These are phyloP conservation scores for Pneumocystis carinii DNA, from an alignment of 1,139 yeast species.

Conservation along the genomic window DNA sequence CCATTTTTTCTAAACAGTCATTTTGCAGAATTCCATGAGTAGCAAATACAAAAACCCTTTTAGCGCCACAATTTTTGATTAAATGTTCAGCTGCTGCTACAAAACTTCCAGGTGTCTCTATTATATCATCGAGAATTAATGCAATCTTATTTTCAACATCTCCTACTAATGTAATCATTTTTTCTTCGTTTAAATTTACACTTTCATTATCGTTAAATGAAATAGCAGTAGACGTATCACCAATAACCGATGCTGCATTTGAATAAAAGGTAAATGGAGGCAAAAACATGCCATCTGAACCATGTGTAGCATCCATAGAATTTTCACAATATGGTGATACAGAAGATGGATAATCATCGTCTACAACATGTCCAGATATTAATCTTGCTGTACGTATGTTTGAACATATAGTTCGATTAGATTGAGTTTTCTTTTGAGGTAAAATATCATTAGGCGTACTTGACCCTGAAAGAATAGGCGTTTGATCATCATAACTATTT, in stretches of 20 bases:
- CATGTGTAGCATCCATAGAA: constrained; percentile 19
- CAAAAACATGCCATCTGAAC: constrained; percentile 12
- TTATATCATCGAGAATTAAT: constrained; percentile 88
- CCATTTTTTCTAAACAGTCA: constrained; percentile 65
- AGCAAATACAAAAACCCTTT: constrained; percentile 75
- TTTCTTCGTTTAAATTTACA: constrained; percentile 52
- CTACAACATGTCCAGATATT: constrained; percentile 93
- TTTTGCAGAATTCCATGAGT: constrained; percentile 92
- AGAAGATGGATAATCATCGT: constrained; percentile 44
- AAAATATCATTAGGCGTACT: neutral
- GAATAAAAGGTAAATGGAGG: constrained; percentile 7
- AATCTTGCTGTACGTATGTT: constrained; percentile 88
- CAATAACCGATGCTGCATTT: constrained; percentile 2
- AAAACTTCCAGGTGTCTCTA: constrained; percentile 84
- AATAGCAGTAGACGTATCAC: constrained; percentile 4
- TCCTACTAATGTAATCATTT: constrained; percentile 88
- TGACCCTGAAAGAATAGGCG: neutral
- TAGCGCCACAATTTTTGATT: constrained; percentile 88
- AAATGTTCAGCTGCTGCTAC: constrained; percentile 97
- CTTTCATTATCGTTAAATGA: constrained; percentile 58
- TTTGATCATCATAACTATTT: neutral
- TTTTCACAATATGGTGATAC: constrained; percentile 18
- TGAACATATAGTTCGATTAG: neutral
- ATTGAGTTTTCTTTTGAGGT: neutral
- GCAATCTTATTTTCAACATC: constrained; percentile 86